These are phyloP conservation scores for Maudiozyma bulderi DNA, from an alignment of 805 yeast species.

Conservation along the genomic window DNA sequence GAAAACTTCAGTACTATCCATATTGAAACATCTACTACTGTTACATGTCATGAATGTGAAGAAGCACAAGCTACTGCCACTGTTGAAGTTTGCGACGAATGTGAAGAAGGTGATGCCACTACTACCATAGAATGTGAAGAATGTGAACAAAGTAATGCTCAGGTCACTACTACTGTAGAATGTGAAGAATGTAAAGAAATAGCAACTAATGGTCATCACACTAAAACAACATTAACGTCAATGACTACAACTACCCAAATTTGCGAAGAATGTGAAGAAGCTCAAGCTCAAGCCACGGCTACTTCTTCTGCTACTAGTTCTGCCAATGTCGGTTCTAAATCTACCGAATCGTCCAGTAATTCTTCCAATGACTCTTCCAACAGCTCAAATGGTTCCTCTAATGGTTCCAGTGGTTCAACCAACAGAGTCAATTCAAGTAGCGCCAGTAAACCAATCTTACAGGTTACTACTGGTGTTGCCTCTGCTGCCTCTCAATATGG, in stretches of 20 bases:
- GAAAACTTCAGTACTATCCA: constrained; percentile 2
- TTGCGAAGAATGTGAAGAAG: neutral
- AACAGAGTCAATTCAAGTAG: constrained; percentile 1
- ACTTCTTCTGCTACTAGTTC: neutral
- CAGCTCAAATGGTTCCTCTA: neutral
- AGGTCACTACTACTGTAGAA: neutral
- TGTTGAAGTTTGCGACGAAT: neutral
- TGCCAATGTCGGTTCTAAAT: neutral
- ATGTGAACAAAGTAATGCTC: neutral
- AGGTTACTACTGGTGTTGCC: neutral
- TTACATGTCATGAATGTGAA: neutral
- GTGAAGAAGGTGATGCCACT: neutral
- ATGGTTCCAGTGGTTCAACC: neutral
- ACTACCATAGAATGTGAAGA: neutral
- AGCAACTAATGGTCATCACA: neutral
- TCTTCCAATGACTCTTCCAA: neutral
- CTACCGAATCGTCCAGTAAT: neutral
- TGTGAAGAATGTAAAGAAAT: neutral
- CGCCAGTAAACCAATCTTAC: neutral
- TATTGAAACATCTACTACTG: constrained; percentile 1
- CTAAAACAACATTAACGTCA: neutral
- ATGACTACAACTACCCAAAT: neutral
- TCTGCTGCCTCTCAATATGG: neutral
- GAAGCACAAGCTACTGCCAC: neutral
- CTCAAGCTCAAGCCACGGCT: neutral